These are phyloP conservation scores for Corylus heterophylla DNA, from an alignment of 306 rosid genomes.

Conservation along the genomic window DNA sequence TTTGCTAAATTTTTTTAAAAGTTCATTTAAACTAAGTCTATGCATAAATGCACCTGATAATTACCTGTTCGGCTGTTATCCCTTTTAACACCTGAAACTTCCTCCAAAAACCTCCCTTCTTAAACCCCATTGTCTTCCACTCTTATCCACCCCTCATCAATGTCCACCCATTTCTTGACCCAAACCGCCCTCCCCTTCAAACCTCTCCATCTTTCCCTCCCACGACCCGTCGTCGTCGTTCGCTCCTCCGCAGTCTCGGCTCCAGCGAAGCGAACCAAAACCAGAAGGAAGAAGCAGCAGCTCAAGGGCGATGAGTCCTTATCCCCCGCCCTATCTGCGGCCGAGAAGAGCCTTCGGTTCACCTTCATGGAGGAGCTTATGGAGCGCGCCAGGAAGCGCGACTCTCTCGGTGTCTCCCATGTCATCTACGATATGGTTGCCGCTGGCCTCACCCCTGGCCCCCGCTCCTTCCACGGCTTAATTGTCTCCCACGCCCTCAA, in stretches of 20 bases:
- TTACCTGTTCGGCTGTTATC: no score
- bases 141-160: slow-evolving; percentile 1
- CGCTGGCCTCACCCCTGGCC: slow-evolving; percentile 88
- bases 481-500: slow-evolving; percentile 71
- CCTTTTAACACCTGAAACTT: no score
- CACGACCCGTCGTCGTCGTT: slow-evolving; percentile 26
- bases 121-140: neutral
- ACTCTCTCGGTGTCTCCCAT: slow-evolving; percentile 63
- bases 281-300: slow-evolving; percentile 54
- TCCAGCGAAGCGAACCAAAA: slow-evolving; percentile 60
- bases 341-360: slow-evolving; percentile 78
- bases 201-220: slow-evolving; percentile 6
- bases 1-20: no score
- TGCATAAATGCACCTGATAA: no score
- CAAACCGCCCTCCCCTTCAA: slow-evolving; percentile 32
- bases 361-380: slow-evolving; percentile 96
- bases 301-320: slow-evolving; percentile 49
- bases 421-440: slow-evolving; percentile 94
- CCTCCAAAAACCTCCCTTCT: neutral
- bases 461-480: slow-evolving; percentile 89
- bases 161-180: slow-evolving; percentile 36
- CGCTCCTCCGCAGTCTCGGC: slow-evolving; percentile 54
- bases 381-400: slow-evolving; percentile 72
- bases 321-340: slow-evolving; percentile 16
- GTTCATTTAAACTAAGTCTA: no score